These are phyloP conservation scores for Coprinopsis cinerea DNA, from an alignment of 768 basidiomycete genomes.

Conservation along the genomic window DNA sequence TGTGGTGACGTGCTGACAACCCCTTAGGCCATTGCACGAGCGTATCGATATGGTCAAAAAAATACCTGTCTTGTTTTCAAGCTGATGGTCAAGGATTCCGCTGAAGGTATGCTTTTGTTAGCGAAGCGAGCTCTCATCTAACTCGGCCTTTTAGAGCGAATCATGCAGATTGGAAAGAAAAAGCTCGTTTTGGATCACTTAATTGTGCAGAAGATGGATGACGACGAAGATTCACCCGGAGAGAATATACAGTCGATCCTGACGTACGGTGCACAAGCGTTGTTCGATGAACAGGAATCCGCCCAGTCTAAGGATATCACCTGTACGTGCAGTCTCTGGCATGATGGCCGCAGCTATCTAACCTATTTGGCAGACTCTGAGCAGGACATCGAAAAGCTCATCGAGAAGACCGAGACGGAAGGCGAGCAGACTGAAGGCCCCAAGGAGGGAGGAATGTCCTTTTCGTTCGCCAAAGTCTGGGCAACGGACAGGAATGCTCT, in stretches of 20 bases:
- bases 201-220: constrained; percentile 94
- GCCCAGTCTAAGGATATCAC: constrained; percentile 56
- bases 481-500: constrained; percentile 67
- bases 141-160: constrained; percentile 83
- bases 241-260: constrained; percentile 88
- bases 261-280: constrained; percentile 79
- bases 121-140: too few relatives aligned
- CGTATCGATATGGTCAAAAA: constrained; percentile 92
- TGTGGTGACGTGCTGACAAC: not conserved
- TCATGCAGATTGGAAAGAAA: constrained; percentile 90
- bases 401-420: constrained; percentile 79
- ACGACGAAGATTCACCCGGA: constrained; percentile 62
- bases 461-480: constrained; percentile 93
- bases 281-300: constrained; percentile 65
- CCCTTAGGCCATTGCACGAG: constrained; percentile 82
- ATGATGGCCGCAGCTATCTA: not conserved
- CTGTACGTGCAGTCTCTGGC: constrained; percentile 41
- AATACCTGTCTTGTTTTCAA: constrained; percentile 96
- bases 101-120: constrained; percentile 64
- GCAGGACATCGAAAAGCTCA: constrained; percentile 77
- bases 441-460: constrained; percentile 52
- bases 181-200: constrained; percentile 92
- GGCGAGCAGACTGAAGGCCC: constrained; percentile 46
- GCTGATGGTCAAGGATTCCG: constrained; percentile 90
- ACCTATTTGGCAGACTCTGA: constrained; percentile 52